phyloP scores from a whole-genome alignment of 108 stramenopile genomes.

The Skeletonema menzelii region DNA sequence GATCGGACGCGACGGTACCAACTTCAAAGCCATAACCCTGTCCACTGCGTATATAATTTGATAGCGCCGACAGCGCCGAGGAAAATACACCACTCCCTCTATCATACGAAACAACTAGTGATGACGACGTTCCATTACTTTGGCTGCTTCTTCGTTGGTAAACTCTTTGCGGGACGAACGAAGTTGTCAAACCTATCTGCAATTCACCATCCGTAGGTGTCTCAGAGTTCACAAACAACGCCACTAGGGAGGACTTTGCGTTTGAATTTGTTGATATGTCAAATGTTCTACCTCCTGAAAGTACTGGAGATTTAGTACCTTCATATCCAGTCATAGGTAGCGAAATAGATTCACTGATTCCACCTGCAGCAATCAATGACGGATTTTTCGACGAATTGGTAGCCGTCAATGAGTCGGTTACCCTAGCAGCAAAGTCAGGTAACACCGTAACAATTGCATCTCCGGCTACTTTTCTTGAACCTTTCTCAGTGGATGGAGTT shows the following conservation, averaged over 20 bases:
- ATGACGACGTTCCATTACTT: conserved; percentile 18
- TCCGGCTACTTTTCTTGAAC: conserved; percentile 19
- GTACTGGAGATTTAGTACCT: conserved; percentile 35
- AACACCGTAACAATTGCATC: conserved; percentile 63
- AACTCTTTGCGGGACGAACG: conserved; percentile 40
- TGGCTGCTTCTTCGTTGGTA: background rate
- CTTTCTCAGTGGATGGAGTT: background rate
- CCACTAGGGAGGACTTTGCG: conserved; percentile 34
- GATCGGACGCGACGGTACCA: conserved; percentile 13
- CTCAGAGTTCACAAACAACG: conserved; percentile 64
- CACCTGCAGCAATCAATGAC: conserved; percentile 47
- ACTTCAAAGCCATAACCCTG: conserved; percentile 28
- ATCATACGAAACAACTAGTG: conserved; percentile 27
- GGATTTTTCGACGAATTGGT: conserved; percentile 1
- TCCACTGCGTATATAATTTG: conserved; percentile 45
- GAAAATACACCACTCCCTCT: conserved; percentile 41
- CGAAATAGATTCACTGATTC: conserved; percentile 70
- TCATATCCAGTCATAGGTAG: conserved; percentile 57
- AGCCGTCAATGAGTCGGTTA: conserved; percentile 1
- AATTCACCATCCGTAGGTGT: conserved; percentile 79
- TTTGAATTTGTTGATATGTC: conserved; percentile 52
- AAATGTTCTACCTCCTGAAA: conserved; percentile 78
- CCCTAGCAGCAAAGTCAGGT: conserved; percentile 56
- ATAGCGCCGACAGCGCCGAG: conserved; percentile 30
- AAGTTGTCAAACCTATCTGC: conserved; percentile 64